Base-by-base conservation (phyloP, 495 filamentous ascomycete species). In the Penicillium ochrochloron region DNA sequence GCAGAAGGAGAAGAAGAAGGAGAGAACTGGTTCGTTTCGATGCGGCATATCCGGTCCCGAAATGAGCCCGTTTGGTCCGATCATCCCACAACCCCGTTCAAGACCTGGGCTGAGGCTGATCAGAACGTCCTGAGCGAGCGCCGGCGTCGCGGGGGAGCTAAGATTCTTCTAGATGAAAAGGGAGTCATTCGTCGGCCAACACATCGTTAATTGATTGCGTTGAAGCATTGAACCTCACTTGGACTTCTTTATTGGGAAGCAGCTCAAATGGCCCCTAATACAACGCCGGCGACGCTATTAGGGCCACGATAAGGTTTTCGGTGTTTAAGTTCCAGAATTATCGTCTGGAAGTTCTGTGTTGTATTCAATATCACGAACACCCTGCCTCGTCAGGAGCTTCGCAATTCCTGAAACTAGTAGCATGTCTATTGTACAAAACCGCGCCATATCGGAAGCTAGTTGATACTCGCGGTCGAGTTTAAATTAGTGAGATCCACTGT, bases 61-160 rank as follows among this genome's bases (percentile, higher is more conserved):
- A 9, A 65, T 12, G 64, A 58, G 17, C 71, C 73, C 10, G 59
- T 62, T 0, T 79, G 78, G 76, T 77, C 71, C 15, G 75, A 80
- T 55, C 70, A 73, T 39, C 69, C 64, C 11, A 68, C 75, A 35
- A 82, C 80, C 3, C 77, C 79, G 0, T 80, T 82, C 66, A 83
- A 81, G 63, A 63, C 66, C 17, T 83, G 78, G 78, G 77, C 75
- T 14, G 65, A 73, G 33, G 76, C 73, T 11, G 75, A 79, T 51
- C 72, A 74, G 54, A 77, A 80, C 37, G 66, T 76, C 17, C 44
- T 73, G 2, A 51, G 27, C 21, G 75, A 78, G 19, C 68, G 66
- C 21, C 70, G 71, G 2, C 37, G 59, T 8, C 75, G 69, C 15
- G 77, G 78, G 0, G 71, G 77, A 5, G 56, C 63, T 5, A 67